Evolutionary conservation across 768 basidiomycete species (phyloP), one percentile per base, ranked within the genome.

Genomic region (Asterophora lycoperdoides): DNA sequence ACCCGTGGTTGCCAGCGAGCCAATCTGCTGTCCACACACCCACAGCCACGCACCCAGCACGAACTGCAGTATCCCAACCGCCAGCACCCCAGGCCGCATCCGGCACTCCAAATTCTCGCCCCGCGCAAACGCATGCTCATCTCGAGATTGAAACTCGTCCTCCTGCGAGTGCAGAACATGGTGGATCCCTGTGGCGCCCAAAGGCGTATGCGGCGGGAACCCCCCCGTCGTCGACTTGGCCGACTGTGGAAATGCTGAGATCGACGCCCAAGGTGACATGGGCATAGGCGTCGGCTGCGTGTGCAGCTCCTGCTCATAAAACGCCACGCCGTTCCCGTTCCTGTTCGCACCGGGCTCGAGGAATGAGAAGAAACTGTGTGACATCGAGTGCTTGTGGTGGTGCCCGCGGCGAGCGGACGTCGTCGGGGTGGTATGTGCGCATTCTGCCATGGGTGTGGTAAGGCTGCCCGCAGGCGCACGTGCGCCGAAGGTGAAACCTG

Each of bases 281-380:
- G 84, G 86, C 2, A 67, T 74, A 0, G 79, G 80, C 2, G 83
- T 79, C 0, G 83, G 81, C 52, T 76, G 70, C 0, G 81, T 79
- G 46, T 79, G 78, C 17, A 83, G 59, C 23, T 76, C 70, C n/a
- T n/a, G n/a, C n/a, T n/a, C n/a, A n/a, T n/a, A n/a, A n/a, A n/a
- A n/a, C n/a, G n/a, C n/a, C n/a, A n/a, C n/a, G n/a, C 18, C 15
- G 6, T 17, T 17, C 10, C 8, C 19, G 8, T 26, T 17, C 20
- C 17, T 8, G 11, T 40, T 17, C 41, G 56, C 56, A 20, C 81
- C 83, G 1, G 92, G 92, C 56, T 94, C 92, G 36, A 97, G 83
- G 62, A 96, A 96, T 0, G 92, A 93, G 68, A 95, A 95, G 68
- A 96, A 93, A 59, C 90, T 92, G 64, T 96, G 93, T 0, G 93